Conservation (phyloP, 108 stramenopile species). For the Pinguiococcus pyrenoidosus region DNA sequence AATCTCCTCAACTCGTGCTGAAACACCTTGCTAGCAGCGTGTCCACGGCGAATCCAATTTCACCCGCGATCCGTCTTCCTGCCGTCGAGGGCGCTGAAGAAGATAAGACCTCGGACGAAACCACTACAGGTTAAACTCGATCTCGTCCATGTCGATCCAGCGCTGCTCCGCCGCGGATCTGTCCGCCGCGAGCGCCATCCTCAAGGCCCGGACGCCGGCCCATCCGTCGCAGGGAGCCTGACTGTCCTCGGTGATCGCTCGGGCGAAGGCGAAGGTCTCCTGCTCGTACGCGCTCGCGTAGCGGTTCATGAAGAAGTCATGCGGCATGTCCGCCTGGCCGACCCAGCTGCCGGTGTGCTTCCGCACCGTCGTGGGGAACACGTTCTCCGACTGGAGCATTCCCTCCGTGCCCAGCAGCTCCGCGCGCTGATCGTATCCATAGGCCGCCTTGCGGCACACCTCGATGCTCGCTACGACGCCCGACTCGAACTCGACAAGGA, state of each 20-base stretch:
- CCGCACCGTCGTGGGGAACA: slow-evolving; percentile 21
- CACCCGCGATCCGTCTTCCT: too few species aligned
- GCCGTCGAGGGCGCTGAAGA: too few species aligned
- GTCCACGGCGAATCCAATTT: too few species aligned
- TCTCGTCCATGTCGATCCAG: too few species aligned
- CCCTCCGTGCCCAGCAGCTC: slow-evolving; percentile 30
- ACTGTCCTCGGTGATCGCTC: not conserved
- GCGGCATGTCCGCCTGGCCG: slow-evolving; percentile 16
- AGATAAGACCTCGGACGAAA: too few species aligned
- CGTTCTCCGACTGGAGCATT: slow-evolving; percentile 22
- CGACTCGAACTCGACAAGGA: slow-evolving; percentile 25
- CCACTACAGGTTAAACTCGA: too few species aligned
- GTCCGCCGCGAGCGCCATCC: too few species aligned
- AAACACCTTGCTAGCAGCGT: too few species aligned
- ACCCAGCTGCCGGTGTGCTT: slow-evolving; percentile 11
- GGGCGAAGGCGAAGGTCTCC: slow-evolving; percentile 17
- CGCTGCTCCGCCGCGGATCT: too few species aligned
- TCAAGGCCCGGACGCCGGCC: too few species aligned
- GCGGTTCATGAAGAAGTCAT: slow-evolving; percentile 27
- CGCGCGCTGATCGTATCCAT: slow-evolving; percentile 26
- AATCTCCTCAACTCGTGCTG: too few species aligned
- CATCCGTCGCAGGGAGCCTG: too few species aligned
- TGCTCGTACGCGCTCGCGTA: slow-evolving; percentile 30
- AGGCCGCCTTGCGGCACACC: slow-evolving; percentile 23
- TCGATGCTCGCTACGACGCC: slow-evolving; percentile 19